Evolutionary conservation across 2,329 filamentous ascomycete species (phyloP).

Genomic region (Ceratocystis diversiconidia): DNA sequence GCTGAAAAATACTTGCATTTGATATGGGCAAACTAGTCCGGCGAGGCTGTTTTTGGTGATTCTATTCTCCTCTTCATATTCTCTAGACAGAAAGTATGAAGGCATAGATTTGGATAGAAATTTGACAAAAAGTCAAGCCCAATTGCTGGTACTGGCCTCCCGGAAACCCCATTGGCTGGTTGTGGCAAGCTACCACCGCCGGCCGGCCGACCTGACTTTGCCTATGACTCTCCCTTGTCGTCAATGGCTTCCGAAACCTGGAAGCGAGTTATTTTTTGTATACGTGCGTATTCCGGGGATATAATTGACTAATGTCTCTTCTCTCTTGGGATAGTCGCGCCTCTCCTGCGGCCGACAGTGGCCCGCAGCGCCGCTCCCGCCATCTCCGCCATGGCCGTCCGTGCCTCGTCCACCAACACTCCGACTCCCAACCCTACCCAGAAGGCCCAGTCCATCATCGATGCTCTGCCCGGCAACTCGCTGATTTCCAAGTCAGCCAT

Average conservation of each 20-base stretch:
- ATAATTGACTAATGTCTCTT: slow-evolving; percentile 12
- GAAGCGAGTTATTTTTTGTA: neutral
- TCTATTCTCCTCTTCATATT: neutral
- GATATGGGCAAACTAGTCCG: neutral
- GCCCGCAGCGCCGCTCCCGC: slow-evolving; percentile 62
- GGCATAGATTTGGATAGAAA: neutral
- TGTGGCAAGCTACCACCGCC: too few species aligned
- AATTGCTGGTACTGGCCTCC: too few species aligned
- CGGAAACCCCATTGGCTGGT: neutral
- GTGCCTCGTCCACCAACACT: slow-evolving; percentile 47
- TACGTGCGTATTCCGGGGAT: neutral
- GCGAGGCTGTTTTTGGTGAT: neutral
- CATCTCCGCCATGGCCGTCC: slow-evolving; percentile 50
- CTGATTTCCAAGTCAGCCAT: slow-evolving; percentile 93
- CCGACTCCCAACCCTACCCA: slow-evolving; percentile 84
- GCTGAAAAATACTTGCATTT: neutral
- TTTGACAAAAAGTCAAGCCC: neutral
- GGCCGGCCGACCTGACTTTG: too few species aligned
- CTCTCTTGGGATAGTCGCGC: slow-evolving; percentile 50
- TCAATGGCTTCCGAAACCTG: neutral
- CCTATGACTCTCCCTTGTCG: neutral
- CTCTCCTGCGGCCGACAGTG: slow-evolving; percentile 74
- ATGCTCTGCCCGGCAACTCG: slow-evolving; percentile 82
- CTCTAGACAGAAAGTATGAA: neutral
- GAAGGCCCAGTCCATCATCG: slow-evolving; percentile 91